These are phyloP conservation scores for Cladochytrium replicatum DNA, from an alignment of 192 early-diverging fungal genomes.

Conservation along the genomic window DNA sequence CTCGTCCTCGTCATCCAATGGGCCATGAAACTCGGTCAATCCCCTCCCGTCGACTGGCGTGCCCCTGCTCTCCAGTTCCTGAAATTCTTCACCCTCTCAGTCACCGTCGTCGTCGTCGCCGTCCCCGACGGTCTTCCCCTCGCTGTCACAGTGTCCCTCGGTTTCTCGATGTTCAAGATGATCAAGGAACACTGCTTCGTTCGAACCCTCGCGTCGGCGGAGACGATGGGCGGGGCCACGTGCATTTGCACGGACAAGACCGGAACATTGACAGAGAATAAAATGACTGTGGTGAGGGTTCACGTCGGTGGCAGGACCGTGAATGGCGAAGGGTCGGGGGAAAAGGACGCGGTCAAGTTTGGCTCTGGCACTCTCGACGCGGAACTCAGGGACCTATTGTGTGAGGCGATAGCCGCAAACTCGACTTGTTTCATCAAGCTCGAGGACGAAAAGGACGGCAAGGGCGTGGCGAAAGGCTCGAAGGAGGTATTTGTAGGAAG, in stretches of 20 bases:
- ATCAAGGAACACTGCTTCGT: constrained; percentile 96
- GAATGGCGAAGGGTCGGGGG: constrained; percentile 23
- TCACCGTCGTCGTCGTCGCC: constrained; percentile 94
- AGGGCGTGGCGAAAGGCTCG: not conserved
- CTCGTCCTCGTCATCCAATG: not conserved
- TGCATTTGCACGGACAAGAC: constrained; percentile 83
- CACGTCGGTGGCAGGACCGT: constrained; percentile 26
- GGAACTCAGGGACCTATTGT: not conserved
- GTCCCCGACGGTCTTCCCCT: constrained; percentile 97
- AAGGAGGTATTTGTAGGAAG: not conserved
- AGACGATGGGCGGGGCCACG: constrained; percentile 77
- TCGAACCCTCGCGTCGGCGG: constrained; percentile 74
- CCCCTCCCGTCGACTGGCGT: not conserved
- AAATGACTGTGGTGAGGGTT: constrained; percentile 3
- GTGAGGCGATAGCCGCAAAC: not conserved
- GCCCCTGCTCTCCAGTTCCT: too few species aligned
- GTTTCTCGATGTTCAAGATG: constrained; percentile 90
- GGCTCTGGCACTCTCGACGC: not conserved
- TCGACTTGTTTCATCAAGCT: not conserved
- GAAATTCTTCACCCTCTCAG: constrained; percentile 72
- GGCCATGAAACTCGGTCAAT: not conserved
- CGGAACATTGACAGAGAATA: constrained; percentile 58
- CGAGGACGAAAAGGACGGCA: not conserved
- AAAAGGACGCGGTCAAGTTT: constrained; percentile 9
- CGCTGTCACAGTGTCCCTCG: constrained; percentile 91